phyloP scores from a whole-genome alignment of 2,329 filamentous ascomycete genomes.

The Rhynchosporium secalis region DNA sequence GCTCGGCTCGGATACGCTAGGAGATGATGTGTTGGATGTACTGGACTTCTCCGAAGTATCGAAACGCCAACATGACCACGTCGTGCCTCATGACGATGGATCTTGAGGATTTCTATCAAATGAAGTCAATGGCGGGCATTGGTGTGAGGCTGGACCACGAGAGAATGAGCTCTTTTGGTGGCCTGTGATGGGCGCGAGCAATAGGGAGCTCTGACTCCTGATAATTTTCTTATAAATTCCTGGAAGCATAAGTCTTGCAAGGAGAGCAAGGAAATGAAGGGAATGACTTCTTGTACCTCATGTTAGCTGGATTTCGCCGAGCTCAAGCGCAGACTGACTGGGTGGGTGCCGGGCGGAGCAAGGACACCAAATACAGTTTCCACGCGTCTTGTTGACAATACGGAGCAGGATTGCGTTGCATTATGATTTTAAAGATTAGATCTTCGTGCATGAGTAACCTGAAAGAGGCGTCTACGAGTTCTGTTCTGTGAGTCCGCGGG shows the following conservation, averaged over 20 bases:
- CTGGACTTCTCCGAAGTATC: conserved; percentile 15
- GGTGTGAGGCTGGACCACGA: not conserved
- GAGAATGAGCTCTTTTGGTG: not conserved
- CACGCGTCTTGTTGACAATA: not conserved
- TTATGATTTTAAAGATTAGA: conserved; percentile 17
- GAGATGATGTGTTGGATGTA: conserved; percentile 10
- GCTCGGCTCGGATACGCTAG: conserved; percentile 21
- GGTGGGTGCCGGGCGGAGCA: not conserved
- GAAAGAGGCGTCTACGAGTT: not conserved
- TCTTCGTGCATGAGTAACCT: not conserved
- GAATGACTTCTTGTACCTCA: no score
- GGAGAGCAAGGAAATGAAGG: no score
- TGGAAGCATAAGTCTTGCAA: no score
- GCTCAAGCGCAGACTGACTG: no score
- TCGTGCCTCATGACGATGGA: not conserved
- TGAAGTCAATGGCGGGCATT: not conserved
- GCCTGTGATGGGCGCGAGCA: no score
- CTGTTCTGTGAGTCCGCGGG: not conserved
- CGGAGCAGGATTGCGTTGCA: not conserved
- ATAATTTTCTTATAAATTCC: no score
- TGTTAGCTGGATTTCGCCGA: no score
- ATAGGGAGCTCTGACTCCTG: no score
- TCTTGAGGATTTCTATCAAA: not conserved
- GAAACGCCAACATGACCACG: not conserved
- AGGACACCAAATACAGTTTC: not conserved